Conservation (phyloP, 345 rosid genomes). For the Hypericum androsaemum region DNA sequence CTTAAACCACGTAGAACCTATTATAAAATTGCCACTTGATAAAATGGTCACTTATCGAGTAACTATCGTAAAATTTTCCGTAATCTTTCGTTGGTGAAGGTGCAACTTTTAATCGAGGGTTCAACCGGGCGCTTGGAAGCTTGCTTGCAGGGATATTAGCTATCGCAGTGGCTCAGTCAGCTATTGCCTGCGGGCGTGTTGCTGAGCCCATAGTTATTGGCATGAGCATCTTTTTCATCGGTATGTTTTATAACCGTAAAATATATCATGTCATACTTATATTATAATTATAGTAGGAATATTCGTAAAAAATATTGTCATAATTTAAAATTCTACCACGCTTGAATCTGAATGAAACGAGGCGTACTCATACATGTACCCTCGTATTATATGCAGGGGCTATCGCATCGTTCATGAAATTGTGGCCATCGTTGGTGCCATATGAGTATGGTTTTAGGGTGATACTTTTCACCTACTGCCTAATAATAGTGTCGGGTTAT, state of each 20-base stretch:
- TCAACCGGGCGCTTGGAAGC: conserved; percentile 63
- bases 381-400: conserved; percentile 37
- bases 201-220: conserved; percentile 56
- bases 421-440: conserved; percentile 52
- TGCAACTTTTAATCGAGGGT: conserved; percentile 57
- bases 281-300: no score
- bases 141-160: conserved; percentile 53
- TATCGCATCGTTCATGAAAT: conserved; percentile 51
- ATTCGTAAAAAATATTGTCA: no score
- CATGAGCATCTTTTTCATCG: conserved; percentile 48
- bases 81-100: conserved; percentile 23
- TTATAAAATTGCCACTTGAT: no score
- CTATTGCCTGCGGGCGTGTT: conserved; percentile 28
- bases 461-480: conserved; percentile 50
- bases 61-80: no score
- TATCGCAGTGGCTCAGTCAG: conserved; percentile 32
- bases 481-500: conserved; percentile 53
- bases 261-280: background rate
- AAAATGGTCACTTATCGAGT: no score
- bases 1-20: no score
- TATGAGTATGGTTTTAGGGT: conserved; percentile 64
- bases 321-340: no score
- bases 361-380: no score
- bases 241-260: conserved; percentile 18
- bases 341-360: no score